These are phyloP conservation scores for Lindgomyces ingoldianus DNA, from an alignment of 495 filamentous ascomycete species.

Conservation along the genomic window DNA sequence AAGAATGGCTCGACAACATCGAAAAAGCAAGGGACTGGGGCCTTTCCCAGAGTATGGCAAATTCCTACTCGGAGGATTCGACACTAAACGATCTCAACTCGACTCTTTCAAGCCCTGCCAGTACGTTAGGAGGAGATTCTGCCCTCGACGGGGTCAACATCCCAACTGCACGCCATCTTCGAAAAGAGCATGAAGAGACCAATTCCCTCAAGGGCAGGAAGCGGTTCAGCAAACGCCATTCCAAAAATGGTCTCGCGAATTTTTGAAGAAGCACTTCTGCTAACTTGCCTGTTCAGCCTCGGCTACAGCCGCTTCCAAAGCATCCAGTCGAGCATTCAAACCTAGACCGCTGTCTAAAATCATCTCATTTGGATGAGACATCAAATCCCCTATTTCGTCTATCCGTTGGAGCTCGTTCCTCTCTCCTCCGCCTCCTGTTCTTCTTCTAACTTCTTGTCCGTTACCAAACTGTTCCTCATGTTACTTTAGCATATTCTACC, in stretches of 20 bases:
- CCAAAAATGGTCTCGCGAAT: constrained; percentile 78
- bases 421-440: not conserved
- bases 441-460: not conserved
- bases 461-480: constrained; percentile 7
- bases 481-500: constrained; percentile 12
- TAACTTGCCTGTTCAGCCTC: not conserved
- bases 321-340: not conserved
- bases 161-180: constrained; percentile 50
- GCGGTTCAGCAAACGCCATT: constrained; percentile 85
- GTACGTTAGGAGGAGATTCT: constrained; percentile 60
- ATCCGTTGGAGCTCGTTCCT: not conserved
- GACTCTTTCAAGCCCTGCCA: constrained; percentile 70
- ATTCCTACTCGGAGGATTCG: constrained; percentile 68
- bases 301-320: not conserved
- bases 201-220: constrained; percentile 68
- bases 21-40: constrained; percentile 82
- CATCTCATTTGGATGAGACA: no score
- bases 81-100: constrained; percentile 72
- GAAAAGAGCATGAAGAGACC: constrained; percentile 48
- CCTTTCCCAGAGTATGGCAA: constrained; percentile 64
- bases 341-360: not conserved
- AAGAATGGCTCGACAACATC: constrained; percentile 86
- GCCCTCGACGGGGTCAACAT: constrained; percentile 50
- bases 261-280: constrained; percentile 15
- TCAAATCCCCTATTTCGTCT: no score